A percentile compares a stretch with the other conserved stretches of the same genome.
phyloP scores from a whole-genome alignment of 345 rosid genomes.

The Cochlearia excelsa region DNA sequence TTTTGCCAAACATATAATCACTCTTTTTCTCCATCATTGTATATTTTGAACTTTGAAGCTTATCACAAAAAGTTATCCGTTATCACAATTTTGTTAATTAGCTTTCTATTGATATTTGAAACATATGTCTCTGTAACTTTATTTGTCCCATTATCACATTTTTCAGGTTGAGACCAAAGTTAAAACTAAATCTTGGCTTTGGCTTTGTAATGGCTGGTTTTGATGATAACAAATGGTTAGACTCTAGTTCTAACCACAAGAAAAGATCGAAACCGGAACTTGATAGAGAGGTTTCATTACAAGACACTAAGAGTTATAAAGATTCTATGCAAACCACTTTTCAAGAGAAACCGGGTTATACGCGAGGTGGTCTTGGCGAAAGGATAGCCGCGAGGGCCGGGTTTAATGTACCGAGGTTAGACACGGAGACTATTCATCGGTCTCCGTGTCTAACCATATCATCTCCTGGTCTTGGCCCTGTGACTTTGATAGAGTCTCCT shows the following conservation, averaged over 20 bases:
- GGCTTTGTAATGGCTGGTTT: constrained; percentile 55
- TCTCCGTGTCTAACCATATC: constrained; percentile 61
- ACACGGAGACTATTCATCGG: constrained; percentile 47
- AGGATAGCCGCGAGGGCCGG: constrained; percentile 81
- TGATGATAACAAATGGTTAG: constrained; percentile 62
- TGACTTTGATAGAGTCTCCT: constrained; percentile 72
- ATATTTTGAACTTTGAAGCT: constrained; percentile 1
- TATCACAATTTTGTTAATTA: background rate
- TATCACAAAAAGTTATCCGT: background rate
- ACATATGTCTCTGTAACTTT: background rate
- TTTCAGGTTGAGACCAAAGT: constrained; percentile 22
- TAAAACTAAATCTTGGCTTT: constrained; percentile 23
- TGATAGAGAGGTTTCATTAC: constrained; percentile 22
- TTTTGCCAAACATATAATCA: background rate
- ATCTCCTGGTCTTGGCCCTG: constrained; percentile 73
- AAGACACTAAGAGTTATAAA: constrained; percentile 1
- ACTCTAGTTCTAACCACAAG: constrained; percentile 57
- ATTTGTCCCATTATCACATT: background rate
- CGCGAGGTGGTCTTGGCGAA: constrained; percentile 61
- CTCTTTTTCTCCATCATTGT: background rate
- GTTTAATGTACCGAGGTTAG: constrained; percentile 61
- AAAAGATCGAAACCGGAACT: constrained; percentile 50
- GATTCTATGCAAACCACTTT: constrained; percentile 6
- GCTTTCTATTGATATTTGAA: background rate
- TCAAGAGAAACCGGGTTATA: constrained; percentile 41